Evolutionary conservation across 805 yeast species (phyloP), one percentile per base, ranked within the genome.

Genomic region (Diddensiella caesifluorescens): DNA sequence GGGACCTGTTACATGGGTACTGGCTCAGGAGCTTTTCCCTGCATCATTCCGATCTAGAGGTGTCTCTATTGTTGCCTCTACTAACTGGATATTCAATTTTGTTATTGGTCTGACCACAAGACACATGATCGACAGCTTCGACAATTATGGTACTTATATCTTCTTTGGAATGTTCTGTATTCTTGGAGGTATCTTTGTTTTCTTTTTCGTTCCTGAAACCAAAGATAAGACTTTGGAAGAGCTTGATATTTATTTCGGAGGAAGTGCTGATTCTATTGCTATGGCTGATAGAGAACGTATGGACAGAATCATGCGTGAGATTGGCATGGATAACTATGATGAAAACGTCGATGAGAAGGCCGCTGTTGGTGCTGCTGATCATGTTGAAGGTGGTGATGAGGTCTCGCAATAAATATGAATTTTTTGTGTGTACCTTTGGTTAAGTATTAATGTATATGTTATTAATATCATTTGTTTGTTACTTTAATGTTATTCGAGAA

Each of bases 161-260:
- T 55, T 60, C 47, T 60, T 60, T 39, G 63, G 55, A 28, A 47
- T 38, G 12, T 52, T 55, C 46, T 52, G 56, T 38, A 35, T 45
- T 19, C 10, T 50, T 22, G 59, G 57, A 10, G 51, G 46, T 30
- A 28, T 41, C 27, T 60, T 54, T 35, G 34, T 49, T 32, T 49
- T 21, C 45, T 56, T 77, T 47, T 74, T 77, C 62, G 77, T 79
- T 74, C 84, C 82, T 28, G 87, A 81, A 63, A 80, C 87, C 26
- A 80, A 79, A 63, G 80, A 74, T 52, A 76, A 73, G 63, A 77
- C 86, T 10, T 69, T 80, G 57, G 88, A 80, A 63, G 86, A 80
- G 62, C 75, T 80, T 46, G 87, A 80, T 55, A 79, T 44, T 35
- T 44, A 41, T 40, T 42, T 42, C 22, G 45, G 53, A 25, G 53